These are phyloP conservation scores for Bipolaris oryzae DNA, from an alignment of 2,329 filamentous ascomycete species.

Conservation along the genomic window DNA sequence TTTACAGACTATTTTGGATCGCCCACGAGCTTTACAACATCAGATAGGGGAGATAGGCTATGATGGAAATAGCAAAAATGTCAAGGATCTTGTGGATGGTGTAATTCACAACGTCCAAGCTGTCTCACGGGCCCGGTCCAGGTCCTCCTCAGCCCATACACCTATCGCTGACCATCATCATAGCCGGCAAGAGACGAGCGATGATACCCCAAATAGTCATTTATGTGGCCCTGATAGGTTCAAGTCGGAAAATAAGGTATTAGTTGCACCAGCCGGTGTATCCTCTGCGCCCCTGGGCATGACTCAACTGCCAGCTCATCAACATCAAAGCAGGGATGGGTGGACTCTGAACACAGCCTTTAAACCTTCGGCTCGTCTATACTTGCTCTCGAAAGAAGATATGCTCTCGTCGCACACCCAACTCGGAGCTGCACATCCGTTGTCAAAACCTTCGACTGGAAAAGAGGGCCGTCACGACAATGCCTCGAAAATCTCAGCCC, in stretches of 20 bases:
- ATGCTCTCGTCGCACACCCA: constrained; percentile 8
- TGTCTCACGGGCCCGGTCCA: constrained; percentile 27
- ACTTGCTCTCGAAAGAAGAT: constrained; percentile 5
- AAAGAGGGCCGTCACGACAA: constrained; percentile 19
- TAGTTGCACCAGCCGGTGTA: constrained; percentile 1
- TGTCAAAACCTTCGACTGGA: constrained; percentile 18
- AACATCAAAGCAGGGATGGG: constrained; percentile 22
- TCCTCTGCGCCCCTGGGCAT: constrained; percentile 5
- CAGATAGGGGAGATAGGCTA: constrained; percentile 9
- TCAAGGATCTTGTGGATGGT: constrained; percentile 31
- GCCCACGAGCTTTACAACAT: constrained; percentile 9
- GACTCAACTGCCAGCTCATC: neutral
- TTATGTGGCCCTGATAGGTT: neutral
- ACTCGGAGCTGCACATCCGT: constrained; percentile 12
- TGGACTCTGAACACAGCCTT: constrained; percentile 6
- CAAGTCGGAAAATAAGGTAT: neutral
- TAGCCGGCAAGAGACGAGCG: constrained; percentile 7
- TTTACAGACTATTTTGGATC: constrained; percentile 5
- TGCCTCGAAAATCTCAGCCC: constrained; percentile 17
- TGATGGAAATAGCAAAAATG: constrained; percentile 15
- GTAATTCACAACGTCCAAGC: constrained; percentile 31
- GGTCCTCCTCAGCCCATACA: constrained; percentile 23
- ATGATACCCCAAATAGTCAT: constrained; percentile 8
- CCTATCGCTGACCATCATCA: constrained; percentile 13
- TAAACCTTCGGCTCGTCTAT: constrained; percentile 15